Conservation (phyloP, 225 moss, liverwort and hornwort genomes). For the Bryum argenteum region DNA sequence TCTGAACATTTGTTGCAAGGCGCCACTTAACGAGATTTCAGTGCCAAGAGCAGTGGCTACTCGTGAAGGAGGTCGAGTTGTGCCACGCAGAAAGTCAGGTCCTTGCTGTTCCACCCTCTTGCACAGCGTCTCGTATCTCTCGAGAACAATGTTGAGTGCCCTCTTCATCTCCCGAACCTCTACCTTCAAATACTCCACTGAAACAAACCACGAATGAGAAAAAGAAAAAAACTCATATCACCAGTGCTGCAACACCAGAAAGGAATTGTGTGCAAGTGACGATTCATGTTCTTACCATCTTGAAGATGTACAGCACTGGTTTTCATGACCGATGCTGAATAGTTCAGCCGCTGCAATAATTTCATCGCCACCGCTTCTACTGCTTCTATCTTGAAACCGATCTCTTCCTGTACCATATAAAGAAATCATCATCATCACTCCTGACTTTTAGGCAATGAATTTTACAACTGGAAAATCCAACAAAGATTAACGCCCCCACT, state of each 20-base stretch:
- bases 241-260: neutral
- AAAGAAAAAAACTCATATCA: neutral
- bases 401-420: slow-evolving; percentile 58
- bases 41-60: slow-evolving; percentile 34
- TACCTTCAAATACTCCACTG: slow-evolving; percentile 78
- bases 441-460: neutral
- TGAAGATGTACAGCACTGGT: slow-evolving; percentile 69
- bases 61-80: slow-evolving; percentile 35
- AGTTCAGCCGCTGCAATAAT: slow-evolving; percentile 81
- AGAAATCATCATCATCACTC: neutral
- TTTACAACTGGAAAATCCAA: neutral
- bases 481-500: neutral
- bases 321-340: slow-evolving; percentile 79
- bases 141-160: slow-evolving; percentile 58
- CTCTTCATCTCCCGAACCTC: slow-evolving; percentile 81
- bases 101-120: slow-evolving; percentile 65
- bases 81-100: slow-evolving; percentile 44
- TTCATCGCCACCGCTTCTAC: slow-evolving; percentile 92
- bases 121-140: slow-evolving; percentile 66
- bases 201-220: neutral
- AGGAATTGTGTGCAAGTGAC: no score
- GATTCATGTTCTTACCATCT: slow-evolving; percentile 68
- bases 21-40: slow-evolving; percentile 45
- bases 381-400: slow-evolving; percentile 83
- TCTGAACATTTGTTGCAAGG: slow-evolving; percentile 55